Evolutionary conservation across 352 stramenopile genomes (phyloP).

Genomic region (Phytophthora multivora): DNA sequence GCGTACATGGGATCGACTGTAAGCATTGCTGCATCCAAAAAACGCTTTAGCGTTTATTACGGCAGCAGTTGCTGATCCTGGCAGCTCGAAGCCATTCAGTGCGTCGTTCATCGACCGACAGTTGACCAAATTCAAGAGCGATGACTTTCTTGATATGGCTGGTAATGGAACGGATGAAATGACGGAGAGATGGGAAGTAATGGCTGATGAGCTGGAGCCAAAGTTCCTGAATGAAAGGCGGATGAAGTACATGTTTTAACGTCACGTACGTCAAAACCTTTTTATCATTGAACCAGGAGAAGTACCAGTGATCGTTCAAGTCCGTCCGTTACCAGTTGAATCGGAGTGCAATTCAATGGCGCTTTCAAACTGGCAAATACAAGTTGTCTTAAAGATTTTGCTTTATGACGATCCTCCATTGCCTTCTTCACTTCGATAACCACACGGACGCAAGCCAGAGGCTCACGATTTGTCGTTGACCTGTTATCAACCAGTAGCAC

Average conservation of each 20-base stretch:
- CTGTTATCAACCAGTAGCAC: conserved; percentile 1
- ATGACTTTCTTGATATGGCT: not conserved
- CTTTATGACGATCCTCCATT: conserved; percentile 1
- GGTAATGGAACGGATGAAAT: not conserved
- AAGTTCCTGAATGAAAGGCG: not conserved
- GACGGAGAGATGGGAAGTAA: not conserved
- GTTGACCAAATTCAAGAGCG: not conserved
- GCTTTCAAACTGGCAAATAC: conserved; percentile 1
- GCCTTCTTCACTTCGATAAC: conserved; percentile 1
- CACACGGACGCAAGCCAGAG: not conserved
- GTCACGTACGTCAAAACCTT: conserved; percentile 7
- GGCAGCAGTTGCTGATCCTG: conserved; percentile 5
- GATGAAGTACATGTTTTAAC: not conserved
- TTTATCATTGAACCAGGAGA: conserved; percentile 17
- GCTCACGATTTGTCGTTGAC: not conserved
- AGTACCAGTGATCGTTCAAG: not conserved
- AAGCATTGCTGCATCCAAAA: too few relatives aligned
- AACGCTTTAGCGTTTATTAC: conserved; percentile 12
- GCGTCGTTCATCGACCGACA: not conserved
- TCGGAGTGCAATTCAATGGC: not conserved
- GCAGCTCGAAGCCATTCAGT: conserved; percentile 9
- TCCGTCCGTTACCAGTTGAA: not conserved
- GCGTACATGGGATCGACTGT: not conserved
- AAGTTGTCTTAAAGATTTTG: conserved; percentile 1
- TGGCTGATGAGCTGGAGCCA: not conserved